These are phyloP conservation scores for Gossypium ekmanianum DNA, from an alignment of 345 rosid species.

Conservation along the genomic window DNA sequence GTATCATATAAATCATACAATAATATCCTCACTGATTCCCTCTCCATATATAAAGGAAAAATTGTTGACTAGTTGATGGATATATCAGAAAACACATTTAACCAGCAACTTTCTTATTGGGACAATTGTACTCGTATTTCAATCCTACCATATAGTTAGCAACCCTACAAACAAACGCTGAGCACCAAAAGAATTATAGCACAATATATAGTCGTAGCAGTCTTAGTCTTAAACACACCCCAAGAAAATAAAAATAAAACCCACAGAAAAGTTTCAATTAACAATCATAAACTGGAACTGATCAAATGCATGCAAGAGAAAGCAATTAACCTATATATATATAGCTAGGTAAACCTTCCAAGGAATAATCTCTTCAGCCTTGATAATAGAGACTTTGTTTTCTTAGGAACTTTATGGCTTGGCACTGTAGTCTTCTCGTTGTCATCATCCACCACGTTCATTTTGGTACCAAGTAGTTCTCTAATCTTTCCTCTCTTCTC, in stretches of 20 bases:
- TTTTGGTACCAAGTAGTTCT: conserved; percentile 16
- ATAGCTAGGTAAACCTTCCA: background rate
- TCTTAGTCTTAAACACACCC: background rate
- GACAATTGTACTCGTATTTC: too few species aligned
- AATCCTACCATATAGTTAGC: background rate
- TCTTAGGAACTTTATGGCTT: background rate
- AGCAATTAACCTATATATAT: background rate
- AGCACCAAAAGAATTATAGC: background rate
- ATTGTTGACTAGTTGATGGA: too few species aligned
- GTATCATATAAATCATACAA: too few species aligned
- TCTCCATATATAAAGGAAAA: too few species aligned
- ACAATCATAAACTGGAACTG: background rate
- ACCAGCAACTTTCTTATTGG: too few species aligned
- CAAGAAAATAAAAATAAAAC: background rate
- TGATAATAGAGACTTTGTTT: background rate
- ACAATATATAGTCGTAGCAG: background rate
- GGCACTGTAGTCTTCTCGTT: background rate
- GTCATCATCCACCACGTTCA: conserved; percentile 15
- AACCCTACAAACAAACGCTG: background rate
- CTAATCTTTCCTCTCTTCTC: conserved; percentile 29
- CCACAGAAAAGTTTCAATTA: background rate
- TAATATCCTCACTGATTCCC: too few species aligned
- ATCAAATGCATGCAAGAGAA: background rate
- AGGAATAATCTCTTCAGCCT: conserved; percentile 2
- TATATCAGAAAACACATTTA: too few species aligned